Evolutionary conservation across 2,329 filamentous ascomycete species (phyloP).

Genomic region (Colletotrichum gloeosporioides): DNA sequence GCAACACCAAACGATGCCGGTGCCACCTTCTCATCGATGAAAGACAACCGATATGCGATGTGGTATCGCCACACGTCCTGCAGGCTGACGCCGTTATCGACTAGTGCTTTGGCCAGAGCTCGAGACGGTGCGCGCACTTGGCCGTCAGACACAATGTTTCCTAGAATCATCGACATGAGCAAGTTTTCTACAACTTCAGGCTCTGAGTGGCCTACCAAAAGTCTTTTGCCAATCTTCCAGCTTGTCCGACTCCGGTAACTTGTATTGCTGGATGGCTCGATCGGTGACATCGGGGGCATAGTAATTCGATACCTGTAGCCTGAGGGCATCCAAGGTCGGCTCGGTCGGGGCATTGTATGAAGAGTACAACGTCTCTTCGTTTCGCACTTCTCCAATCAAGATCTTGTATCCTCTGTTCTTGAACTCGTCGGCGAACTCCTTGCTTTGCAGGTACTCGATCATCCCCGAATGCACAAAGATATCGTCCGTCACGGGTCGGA

Average conservation of each 20-base stretch:
- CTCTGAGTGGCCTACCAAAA: slow-evolving; percentile 32
- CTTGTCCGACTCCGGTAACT: slow-evolving; percentile 32
- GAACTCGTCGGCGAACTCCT: slow-evolving; percentile 42
- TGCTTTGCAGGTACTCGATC: slow-evolving; percentile 40
- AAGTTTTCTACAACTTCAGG: background rate
- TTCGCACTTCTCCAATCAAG: slow-evolving; percentile 47
- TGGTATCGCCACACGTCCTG: slow-evolving; percentile 45
- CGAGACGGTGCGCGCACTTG: slow-evolving; percentile 43
- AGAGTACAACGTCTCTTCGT: slow-evolving; percentile 49
- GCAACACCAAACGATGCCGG: slow-evolving; percentile 37
- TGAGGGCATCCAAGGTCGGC: slow-evolving; percentile 36
- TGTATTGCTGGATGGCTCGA: slow-evolving; percentile 38
- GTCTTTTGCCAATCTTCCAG: slow-evolving; percentile 39
- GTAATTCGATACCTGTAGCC: slow-evolving; percentile 46
- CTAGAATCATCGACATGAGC: background rate
- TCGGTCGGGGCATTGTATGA: slow-evolving; percentile 41
- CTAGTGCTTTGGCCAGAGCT: slow-evolving; percentile 34
- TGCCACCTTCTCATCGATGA: slow-evolving; percentile 43
- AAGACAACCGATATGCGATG: slow-evolving; percentile 46
- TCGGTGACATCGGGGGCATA: slow-evolving; percentile 44
- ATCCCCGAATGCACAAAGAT: slow-evolving; percentile 43
- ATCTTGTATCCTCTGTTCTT: slow-evolving; percentile 36
- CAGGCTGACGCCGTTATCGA: slow-evolving; percentile 35
- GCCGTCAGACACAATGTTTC: slow-evolving; percentile 41
- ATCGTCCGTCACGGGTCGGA: slow-evolving; percentile 48